phyloP scores from a whole-genome alignment of 2,329 filamentous ascomycete genomes.

The Lasiodiplodia gonubiensis region DNA sequence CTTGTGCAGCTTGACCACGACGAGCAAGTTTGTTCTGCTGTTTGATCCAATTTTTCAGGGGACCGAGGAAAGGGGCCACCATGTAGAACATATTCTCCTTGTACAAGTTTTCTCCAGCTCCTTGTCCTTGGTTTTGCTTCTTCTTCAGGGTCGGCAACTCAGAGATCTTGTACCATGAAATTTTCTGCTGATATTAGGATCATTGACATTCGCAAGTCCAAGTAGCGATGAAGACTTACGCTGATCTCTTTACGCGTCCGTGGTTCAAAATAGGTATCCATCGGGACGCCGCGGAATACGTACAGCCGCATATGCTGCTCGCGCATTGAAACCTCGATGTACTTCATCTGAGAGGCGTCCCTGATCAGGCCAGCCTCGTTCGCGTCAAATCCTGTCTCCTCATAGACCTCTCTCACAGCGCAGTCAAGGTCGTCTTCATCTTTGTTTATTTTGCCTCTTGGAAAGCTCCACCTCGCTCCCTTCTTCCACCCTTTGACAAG shows the following conservation, averaged over 20 bases:
- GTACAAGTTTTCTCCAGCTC: slow-evolving; percentile 57
- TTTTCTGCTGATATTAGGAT: slow-evolving; percentile 59
- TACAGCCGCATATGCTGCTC: slow-evolving; percentile 94
- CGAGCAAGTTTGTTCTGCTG: slow-evolving; percentile 78
- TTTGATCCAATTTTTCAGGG: slow-evolving; percentile 88
- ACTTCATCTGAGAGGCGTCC: slow-evolving; percentile 71
- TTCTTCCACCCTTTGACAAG: slow-evolving; percentile 99
- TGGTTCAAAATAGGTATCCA: slow-evolving; percentile 86
- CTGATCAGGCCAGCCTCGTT: slow-evolving; percentile 76
- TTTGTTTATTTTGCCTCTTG: slow-evolving; percentile 96
- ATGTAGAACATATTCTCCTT: slow-evolving; percentile 95
- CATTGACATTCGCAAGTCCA: slow-evolving; percentile 19
- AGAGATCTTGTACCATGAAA: slow-evolving; percentile 89
- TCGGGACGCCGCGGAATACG: slow-evolving; percentile 86
- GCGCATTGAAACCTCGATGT: slow-evolving; percentile 85
- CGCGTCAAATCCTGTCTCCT: slow-evolving; percentile 93
- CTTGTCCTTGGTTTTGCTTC: slow-evolving; percentile 64
- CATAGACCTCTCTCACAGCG: slow-evolving; percentile 90
- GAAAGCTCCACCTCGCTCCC: slow-evolving; percentile 94
- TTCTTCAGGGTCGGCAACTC: slow-evolving; percentile 84
- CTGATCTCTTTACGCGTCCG: slow-evolving; percentile 96
- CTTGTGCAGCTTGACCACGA: slow-evolving; percentile 43
- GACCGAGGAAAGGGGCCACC: slow-evolving; percentile 90
- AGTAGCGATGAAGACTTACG: slow-evolving; percentile 34
- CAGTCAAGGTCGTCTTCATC: slow-evolving; percentile 94